Conservation (phyloP, 768 basidiomycete species). For the Kwoniella europaea region DNA sequence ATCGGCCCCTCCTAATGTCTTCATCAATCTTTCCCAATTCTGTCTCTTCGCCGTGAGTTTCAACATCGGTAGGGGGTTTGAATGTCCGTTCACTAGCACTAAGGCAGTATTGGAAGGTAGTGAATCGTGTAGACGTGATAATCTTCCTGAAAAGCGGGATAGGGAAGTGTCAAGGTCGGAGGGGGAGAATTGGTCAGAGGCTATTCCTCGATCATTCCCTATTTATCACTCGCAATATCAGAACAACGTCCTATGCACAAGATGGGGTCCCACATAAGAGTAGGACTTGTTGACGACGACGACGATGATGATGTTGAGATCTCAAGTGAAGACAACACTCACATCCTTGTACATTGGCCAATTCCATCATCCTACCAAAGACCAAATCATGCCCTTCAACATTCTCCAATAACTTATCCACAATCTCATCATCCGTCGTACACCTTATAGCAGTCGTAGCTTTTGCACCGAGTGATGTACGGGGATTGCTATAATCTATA, state of each 20-base stretch:
- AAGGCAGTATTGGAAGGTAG: slow-evolving; percentile 82
- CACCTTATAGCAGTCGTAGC: slow-evolving; percentile 78
- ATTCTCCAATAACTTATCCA: slow-evolving; percentile 69
- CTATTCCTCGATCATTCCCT: slow-evolving; percentile 31
- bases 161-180: slow-evolving; percentile 57
- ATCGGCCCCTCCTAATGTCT: slow-evolving; percentile 58
- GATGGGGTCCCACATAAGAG: too few species aligned
- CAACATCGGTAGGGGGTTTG: slow-evolving; percentile 82
- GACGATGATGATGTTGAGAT: too few species aligned
- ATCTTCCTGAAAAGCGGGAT: slow-evolving; percentile 66
- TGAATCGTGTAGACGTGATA: slow-evolving; percentile 68
- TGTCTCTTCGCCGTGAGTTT: slow-evolving; percentile 71
- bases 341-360: slow-evolving; percentile 86
- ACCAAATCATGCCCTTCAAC: slow-evolving; percentile 74
- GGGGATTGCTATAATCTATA: slow-evolving; percentile 83
- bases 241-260: too few species aligned
- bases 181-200: slow-evolving; percentile 7
- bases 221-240: too few species aligned
- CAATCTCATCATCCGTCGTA: slow-evolving; percentile 71
- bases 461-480: slow-evolving; percentile 81
- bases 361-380: slow-evolving; percentile 80
- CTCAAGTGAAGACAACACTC: too few species aligned
- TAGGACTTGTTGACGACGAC: too few species aligned
- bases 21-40: slow-evolving; percentile 68
- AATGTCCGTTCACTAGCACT: slow-evolving; percentile 84